Evolutionary conservation across 2,329 filamentous ascomycete genomes (phyloP).

Genomic region (Onygena corvina): DNA sequence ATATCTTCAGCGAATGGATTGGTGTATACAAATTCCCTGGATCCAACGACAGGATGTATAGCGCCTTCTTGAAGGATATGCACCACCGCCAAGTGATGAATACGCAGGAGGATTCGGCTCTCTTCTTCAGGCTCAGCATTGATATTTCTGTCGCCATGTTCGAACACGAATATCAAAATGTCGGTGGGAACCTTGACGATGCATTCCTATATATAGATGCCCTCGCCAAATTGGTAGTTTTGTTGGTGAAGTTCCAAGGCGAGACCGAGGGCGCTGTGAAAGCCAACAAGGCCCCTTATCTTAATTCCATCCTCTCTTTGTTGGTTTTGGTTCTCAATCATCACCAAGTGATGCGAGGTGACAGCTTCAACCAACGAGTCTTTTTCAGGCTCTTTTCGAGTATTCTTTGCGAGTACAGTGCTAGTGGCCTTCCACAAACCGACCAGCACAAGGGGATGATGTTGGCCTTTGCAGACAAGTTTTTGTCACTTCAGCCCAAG

Average conservation of each 20-base stretch:
- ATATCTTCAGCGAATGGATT: constrained; percentile 93
- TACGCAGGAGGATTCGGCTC: constrained; percentile 60
- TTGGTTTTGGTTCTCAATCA: constrained; percentile 70
- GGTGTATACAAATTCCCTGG: constrained; percentile 66
- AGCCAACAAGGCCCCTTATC: constrained; percentile 54
- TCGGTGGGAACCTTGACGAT: constrained; percentile 48
- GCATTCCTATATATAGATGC: constrained; percentile 62
- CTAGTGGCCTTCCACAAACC: constrained; percentile 46
- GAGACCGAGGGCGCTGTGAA: constrained; percentile 48
- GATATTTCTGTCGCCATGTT: constrained; percentile 68
- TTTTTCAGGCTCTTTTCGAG: constrained; percentile 85
- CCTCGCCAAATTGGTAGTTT: constrained; percentile 64
- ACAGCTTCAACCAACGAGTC: constrained; percentile 73
- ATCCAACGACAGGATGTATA: constrained; percentile 57
- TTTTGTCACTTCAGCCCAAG: constrained; percentile 62
- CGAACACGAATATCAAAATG: constrained; percentile 55
- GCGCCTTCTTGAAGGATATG: constrained; percentile 73
- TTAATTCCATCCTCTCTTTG: constrained; percentile 69
- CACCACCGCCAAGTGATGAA: constrained; percentile 61
- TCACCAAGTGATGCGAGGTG: constrained; percentile 67
- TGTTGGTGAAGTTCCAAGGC: constrained; percentile 61
- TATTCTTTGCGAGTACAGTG: constrained; percentile 62
- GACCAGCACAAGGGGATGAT: constrained; percentile 58
- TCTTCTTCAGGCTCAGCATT: constrained; percentile 70
- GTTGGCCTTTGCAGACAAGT: constrained; percentile 56